phyloP scores from a whole-genome alignment of 164 flowering plant species.

The Malania oleifera region DNA sequence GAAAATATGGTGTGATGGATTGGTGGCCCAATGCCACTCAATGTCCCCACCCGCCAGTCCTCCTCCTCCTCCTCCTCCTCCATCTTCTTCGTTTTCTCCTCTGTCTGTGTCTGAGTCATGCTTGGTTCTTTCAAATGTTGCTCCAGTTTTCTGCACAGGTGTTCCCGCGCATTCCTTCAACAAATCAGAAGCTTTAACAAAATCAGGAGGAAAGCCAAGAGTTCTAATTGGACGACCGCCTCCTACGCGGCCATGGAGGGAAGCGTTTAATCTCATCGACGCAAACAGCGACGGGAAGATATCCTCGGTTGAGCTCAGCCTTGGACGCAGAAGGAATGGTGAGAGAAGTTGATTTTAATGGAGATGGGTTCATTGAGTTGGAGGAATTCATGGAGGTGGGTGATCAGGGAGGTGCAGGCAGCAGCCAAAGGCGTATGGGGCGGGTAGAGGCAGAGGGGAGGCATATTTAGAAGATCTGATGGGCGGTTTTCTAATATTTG shows the following conservation, averaged over 20 bases:
- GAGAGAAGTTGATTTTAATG: conserved; percentile 44
- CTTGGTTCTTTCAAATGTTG: conserved; percentile 15
- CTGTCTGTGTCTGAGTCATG: conserved; percentile 19
- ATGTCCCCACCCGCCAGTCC: not conserved
- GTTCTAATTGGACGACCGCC: conserved; percentile 25
- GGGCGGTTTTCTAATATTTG: conserved; percentile 62
- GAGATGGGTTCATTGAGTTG: conserved; percentile 66
- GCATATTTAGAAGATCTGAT: conserved; percentile 25
- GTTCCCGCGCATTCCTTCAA: conserved; percentile 15
- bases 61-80: conserved; percentile 3
- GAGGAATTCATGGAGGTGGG: conserved; percentile 51
- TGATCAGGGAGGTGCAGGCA: conserved; percentile 9
- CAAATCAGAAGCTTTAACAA: conserved; percentile 11
- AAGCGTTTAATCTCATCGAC: conserved; percentile 64
- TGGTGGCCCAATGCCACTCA: too few relatives aligned
- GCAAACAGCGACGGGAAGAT: conserved; percentile 66
- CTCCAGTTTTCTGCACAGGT: conserved; percentile 17
- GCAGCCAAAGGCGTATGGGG: too few relatives aligned
- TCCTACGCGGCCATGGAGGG: conserved; percentile 46
- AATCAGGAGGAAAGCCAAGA: conserved; percentile 18
- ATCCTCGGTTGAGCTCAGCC: conserved; percentile 49
- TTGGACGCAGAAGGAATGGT: conserved; percentile 57
- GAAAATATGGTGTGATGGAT: too few relatives aligned
- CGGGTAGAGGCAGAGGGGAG: not conserved
- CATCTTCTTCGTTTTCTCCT: not conserved